These are phyloP conservation scores for Stagonosporopsis cucurbitacearum DNA, from an alignment of 2,329 filamentous ascomycete species.

Conservation along the genomic window DNA sequence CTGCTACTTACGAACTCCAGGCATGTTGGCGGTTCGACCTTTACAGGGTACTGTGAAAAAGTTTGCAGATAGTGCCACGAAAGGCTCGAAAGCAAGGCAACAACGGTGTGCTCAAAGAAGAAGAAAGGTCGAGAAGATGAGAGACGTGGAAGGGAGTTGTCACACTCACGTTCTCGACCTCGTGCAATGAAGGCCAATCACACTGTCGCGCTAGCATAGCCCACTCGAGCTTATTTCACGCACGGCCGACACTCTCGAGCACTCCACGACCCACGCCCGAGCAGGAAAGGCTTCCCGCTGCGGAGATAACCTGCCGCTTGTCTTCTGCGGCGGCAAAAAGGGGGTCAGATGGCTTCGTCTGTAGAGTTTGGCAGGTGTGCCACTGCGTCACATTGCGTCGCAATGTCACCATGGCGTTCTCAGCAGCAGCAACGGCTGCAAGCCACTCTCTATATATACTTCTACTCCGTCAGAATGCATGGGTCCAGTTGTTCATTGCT, in stretches of 20 bases:
- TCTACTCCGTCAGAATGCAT: not conserved
- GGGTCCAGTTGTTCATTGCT: constrained; percentile 11
- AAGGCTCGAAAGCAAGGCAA: not conserved
- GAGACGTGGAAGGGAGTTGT: constrained; percentile 9
- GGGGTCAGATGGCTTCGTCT: not conserved
- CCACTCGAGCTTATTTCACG: constrained; percentile 14
- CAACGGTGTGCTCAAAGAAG: not conserved
- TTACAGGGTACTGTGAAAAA: not conserved
- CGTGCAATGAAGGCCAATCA: constrained; percentile 8
- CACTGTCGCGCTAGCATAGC: not conserved
- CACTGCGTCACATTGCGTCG: too few relatives aligned
- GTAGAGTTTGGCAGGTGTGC: not conserved
- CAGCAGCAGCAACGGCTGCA: not conserved
- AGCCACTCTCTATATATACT: not conserved
- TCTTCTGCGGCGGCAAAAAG: not conserved
- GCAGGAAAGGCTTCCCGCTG: constrained; percentile 7
- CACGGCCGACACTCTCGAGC: constrained; percentile 2
- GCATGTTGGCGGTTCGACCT: constrained; percentile 36
- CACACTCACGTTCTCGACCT: constrained; percentile 7
- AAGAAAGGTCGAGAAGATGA: constrained; percentile 3
- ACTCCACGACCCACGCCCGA: constrained; percentile 8
- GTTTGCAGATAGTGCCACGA: not conserved
- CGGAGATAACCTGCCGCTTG: constrained; percentile 4
- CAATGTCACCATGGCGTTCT: not conserved
- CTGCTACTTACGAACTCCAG: constrained; percentile 49